Evolutionary conservation across 116 monocot species (phyloP), one percentile per base, ranked within the genome.

Genomic region (Trichopus zeylanicus): DNA sequence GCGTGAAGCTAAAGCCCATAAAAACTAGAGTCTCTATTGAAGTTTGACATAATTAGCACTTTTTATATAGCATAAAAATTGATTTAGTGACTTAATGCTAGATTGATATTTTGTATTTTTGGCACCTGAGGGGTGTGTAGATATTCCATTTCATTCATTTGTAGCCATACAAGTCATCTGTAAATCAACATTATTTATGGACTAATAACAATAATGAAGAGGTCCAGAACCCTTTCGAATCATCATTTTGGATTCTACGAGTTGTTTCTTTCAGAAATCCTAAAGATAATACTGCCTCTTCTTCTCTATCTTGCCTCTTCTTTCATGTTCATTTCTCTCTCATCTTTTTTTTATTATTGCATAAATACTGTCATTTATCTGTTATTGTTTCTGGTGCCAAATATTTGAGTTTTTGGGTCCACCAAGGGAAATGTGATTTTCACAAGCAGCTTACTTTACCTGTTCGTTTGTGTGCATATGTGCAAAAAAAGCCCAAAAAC

Each of bases 1-100:
- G 98, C 15, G 27, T 98, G 42, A 98, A 98, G 71, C 80, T 98
- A 13, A 98, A 98, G 60, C 98, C 98, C 0, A 98, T 98, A 49
- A 91, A 88, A 65, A 98, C 98, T 9, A 76, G 85, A 34, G 73
- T 75, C 6, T 76, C 90, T 2, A 53, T 76, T 9, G 29, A 74
- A 74, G 69, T 72, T n/a, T 88, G 46, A 83, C 27, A 29, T 12
- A 9, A 12, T 5, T 7, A 35, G 34, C 34, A 35, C 10, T 35
- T 35, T 5, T 10, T 35, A 35, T 35, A 35, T 35, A 35, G 34
- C 34, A 35, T 35, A 5, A 10, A 35, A 59, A 3, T 15, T 16
- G 16, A 46, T 64, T 69, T 24, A 38, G 29, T 29, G 61, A 7
- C 0, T 49, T 31, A 58, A 38, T 26, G 64, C 33, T 35, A 54